A percentile compares a stretch with the other conserved stretches of the same genome.
phyloP scores from a whole-genome alignment of 2,329 filamentous ascomycete genomes.

The Fusarium subglutinans region DNA sequence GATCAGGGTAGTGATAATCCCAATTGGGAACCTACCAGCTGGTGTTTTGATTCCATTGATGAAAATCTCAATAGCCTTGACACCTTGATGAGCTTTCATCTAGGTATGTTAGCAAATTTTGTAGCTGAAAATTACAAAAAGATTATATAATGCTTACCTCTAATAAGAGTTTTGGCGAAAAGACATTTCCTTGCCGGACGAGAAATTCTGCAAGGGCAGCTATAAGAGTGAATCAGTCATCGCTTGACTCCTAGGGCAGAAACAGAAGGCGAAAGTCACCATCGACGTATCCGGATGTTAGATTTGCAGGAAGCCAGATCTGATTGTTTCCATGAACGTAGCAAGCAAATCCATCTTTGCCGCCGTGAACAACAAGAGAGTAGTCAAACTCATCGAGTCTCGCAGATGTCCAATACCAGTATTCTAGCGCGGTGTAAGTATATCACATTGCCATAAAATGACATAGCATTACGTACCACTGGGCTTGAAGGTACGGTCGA shows the following conservation, averaged over 20 bases:
- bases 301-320: background rate
- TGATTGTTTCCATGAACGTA: background rate
- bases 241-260: fast-evolving
- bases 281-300: background rate
- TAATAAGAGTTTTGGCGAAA: no score
- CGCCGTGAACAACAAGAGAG: background rate
- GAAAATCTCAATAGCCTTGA: fast-evolving
- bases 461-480: background rate
- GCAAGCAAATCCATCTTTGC: background rate
- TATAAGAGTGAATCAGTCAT: background rate
- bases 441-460: fast-evolving
- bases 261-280: background rate
- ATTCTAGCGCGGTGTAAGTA: fast-evolving
- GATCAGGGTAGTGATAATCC: no score
- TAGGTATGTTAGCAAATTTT: fast-evolving
- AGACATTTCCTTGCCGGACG: background rate
- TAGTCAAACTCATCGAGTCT: background rate
- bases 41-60: no score
- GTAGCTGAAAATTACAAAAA: fast-evolving
- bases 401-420: background rate
- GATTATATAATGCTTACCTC: no score
- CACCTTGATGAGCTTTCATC: no score
- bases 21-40: no score
- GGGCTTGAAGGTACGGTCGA: background rate
- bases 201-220: background rate